Evolutionary conservation across 1,284 basidiomycete genomes (phyloP).

Genomic region (Amylostereum areolatum): DNA sequence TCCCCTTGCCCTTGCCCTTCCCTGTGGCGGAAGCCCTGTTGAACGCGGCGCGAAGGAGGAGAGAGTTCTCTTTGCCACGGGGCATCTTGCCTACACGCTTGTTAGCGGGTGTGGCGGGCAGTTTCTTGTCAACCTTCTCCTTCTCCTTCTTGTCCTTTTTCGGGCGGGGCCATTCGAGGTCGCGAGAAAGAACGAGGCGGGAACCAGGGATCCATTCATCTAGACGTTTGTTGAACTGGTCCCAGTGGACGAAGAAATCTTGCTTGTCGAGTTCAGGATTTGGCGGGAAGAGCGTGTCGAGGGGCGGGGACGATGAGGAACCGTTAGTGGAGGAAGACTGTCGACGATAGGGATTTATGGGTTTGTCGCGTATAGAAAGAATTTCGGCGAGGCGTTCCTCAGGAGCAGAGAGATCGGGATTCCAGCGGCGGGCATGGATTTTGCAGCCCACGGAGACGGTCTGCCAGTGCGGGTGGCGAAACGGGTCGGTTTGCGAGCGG

Average conservation of each 20-base stretch:
- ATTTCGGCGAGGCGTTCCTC: constrained; percentile 93
- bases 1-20: constrained; percentile 9
- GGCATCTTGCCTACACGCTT: constrained; percentile 23
- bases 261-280: constrained; percentile 67
- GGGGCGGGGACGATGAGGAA: constrained; percentile 29
- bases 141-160: constrained; percentile 49
- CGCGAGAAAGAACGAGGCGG: constrained; percentile 77
- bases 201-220: constrained; percentile 98
- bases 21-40: constrained; percentile 11
- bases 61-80: constrained; percentile 35
- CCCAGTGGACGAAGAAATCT: constrained; percentile 97
- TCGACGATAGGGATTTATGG: constrained; percentile 50
- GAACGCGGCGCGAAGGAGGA: constrained; percentile 13
- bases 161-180: constrained; percentile 96
- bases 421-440: constrained; percentile 81
- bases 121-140: constrained; percentile 17
- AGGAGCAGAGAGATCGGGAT: constrained; percentile 54
- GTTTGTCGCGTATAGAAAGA: constrained; percentile 85
- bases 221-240: constrained; percentile 96
- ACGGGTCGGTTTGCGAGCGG: constrained; percentile 13
- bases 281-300: constrained; percentile 26
- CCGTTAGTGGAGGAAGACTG: constrained; percentile 5
- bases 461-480: constrained; percentile 36
- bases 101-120: constrained; percentile 9
- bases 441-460: constrained; percentile 89